Conservation (phyloP, 1,284 basidiomycete species). For the Ceratobasidium sp. region DNA sequence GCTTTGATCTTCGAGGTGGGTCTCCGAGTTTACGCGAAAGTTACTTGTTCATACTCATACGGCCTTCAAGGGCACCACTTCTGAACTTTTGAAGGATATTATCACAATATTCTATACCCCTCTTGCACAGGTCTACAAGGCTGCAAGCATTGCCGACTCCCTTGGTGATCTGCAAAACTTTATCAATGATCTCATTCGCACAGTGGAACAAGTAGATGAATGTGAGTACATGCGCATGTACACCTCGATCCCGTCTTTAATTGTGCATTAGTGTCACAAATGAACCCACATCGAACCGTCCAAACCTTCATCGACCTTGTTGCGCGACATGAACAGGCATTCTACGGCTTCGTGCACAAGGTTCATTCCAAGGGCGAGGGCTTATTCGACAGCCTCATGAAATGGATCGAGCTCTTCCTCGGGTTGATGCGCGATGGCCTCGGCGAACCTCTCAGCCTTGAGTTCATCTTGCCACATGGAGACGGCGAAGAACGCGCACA, state of each 20-base stretch:
- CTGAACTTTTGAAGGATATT: constrained; percentile 97
- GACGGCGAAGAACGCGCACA: constrained; percentile 75
- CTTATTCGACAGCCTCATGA: constrained; percentile 94
- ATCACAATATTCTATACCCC: constrained; percentile 99
- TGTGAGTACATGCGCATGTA: constrained; percentile 60
- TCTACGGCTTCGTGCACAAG: constrained; percentile 98
- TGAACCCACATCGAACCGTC: constrained; percentile 88
- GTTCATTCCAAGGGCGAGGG: constrained; percentile 98
- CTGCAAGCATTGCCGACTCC: constrained; percentile 96
- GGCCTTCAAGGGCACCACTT: constrained; percentile 83
- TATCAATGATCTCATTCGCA: constrained; percentile 94
- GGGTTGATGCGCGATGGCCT: constrained; percentile 93
- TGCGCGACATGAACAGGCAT: constrained; percentile 92
- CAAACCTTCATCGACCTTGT: constrained; percentile 96
- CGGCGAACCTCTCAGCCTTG: constrained; percentile 79
- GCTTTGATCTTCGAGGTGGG: constrained; percentile 93
- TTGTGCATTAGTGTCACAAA: constrained; percentile 74
- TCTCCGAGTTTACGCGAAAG: constrained; percentile 31
- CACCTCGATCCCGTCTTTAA: background rate
- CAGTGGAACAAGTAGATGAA: constrained; percentile 93
- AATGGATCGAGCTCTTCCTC: constrained; percentile 97
- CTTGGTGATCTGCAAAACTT: constrained; percentile 93
- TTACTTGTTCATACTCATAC: constrained; percentile 10
- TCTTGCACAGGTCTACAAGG: constrained; percentile 97
- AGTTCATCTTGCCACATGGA: constrained; percentile 86